Conservation (phyloP, 108 stramenopile genomes). For the Bacterosira constricta region DNA sequence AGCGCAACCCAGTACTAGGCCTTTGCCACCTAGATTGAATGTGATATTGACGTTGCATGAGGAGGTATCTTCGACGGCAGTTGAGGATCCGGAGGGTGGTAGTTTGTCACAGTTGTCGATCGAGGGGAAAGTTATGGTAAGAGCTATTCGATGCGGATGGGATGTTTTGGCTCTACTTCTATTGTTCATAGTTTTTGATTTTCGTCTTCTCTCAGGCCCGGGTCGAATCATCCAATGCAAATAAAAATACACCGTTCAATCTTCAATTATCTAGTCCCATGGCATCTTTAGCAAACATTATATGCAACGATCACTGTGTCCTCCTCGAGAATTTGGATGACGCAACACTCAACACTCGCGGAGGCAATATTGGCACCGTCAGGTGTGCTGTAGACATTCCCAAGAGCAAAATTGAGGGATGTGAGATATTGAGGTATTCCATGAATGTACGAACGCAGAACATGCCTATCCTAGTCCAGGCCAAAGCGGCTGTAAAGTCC, state of each 20-base stretch:
- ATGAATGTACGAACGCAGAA: conserved; percentile 51
- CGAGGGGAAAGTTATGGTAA: conserved; percentile 63
- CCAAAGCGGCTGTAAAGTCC: conserved; percentile 59
- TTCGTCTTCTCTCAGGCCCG: conserved; percentile 41
- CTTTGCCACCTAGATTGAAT: conserved; percentile 49
- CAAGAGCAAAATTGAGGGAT: conserved; percentile 45
- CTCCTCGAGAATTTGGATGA: not conserved
- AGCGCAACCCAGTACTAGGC: not conserved
- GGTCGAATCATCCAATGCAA: conserved; percentile 62
- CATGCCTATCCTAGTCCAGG: conserved; percentile 73
- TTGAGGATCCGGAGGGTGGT: conserved; percentile 41
- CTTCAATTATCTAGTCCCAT: conserved; percentile 4
- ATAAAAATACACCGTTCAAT: conserved; percentile 60
- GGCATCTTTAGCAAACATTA: conserved; percentile 3
- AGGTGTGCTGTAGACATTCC: conserved; percentile 54
- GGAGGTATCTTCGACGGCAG: conserved; percentile 60
- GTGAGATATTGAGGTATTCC: conserved; percentile 50
- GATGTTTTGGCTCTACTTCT: not conserved
- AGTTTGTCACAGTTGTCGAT: conserved; percentile 45
- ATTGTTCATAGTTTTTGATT: not conserved
- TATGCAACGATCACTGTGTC: conserved; percentile 6
- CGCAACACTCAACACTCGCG: not conserved
- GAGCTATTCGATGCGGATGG: not conserved
- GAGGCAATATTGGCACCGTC: not conserved
- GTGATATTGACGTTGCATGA: conserved; percentile 63